Conservation (phyloP, 345 rosid genomes). For the Punica granatum region DNA sequence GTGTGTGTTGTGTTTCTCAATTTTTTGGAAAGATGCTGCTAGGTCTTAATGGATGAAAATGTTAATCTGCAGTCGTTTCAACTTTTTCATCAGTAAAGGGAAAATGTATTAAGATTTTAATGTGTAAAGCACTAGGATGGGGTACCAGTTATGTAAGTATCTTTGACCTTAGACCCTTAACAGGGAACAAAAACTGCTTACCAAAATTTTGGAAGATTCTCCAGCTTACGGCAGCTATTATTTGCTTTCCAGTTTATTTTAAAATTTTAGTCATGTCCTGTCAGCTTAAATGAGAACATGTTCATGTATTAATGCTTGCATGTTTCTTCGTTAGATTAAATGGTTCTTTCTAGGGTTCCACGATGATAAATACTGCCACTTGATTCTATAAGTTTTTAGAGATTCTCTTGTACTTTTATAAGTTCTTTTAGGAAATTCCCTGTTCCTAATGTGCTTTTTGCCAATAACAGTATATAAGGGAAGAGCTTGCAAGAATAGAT, state of each 20-base stretch:
- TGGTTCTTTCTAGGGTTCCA: not conserved
- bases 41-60: no score
- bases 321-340: not conserved
- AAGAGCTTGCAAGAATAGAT: constrained; percentile 68
- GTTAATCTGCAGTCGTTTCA: not conserved
- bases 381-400: no score
- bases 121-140: no score
- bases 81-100: no score
- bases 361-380: not conserved
- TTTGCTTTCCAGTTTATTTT: not conserved
- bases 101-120: no score
- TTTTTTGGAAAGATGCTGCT: no score
- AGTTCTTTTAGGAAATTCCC: constrained; percentile 2
- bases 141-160: no score
- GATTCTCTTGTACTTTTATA: not conserved
- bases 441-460: constrained; percentile 19
- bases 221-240: not conserved
- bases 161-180: no score
- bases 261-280: not conserved
- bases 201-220: no score
- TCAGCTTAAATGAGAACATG: not conserved
- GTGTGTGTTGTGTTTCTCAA: not conserved
- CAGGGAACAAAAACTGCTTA: no score
- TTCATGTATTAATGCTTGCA: not conserved
- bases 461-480: constrained; percentile 65